A percentile compares a stretch with the other conserved stretches of the same genome.
Evolutionary conservation across 2,329 filamentous ascomycete species (phyloP).

Genomic region (Lachnellula hyalina): DNA sequence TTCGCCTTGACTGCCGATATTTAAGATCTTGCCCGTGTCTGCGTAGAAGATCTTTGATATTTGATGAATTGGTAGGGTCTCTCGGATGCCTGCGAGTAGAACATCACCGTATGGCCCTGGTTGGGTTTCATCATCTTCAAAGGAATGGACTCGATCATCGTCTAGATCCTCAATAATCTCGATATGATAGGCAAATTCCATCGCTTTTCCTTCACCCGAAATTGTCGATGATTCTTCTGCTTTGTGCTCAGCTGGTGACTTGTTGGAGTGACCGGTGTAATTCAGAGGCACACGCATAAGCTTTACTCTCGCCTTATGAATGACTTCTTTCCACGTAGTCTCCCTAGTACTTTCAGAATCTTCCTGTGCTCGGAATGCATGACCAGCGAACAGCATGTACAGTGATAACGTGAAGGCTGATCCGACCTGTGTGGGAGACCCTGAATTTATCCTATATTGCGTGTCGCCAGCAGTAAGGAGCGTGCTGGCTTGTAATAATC

Average conservation of each 20-base stretch:
- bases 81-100: conserved; percentile 56
- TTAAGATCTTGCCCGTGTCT: conserved; percentile 68
- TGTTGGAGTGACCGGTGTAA: neutral
- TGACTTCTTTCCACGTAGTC: conserved; percentile 88
- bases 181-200: conserved; percentile 65
- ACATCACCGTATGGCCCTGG: conserved; percentile 55
- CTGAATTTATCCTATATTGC: conserved; percentile 65
- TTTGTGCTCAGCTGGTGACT: conserved; percentile 13
- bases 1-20: conserved; percentile 62
- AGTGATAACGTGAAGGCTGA: conserved; percentile 80
- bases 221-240: conserved; percentile 36
- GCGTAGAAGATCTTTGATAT: conserved; percentile 75
- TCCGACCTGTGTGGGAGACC: conserved; percentile 70
- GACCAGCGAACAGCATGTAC: conserved; percentile 91
- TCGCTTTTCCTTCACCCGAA: conserved; percentile 21
- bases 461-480: conserved; percentile 83
- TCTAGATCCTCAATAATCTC: conserved; percentile 66
- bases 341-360: conserved; percentile 23
- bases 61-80: conserved; percentile 64
- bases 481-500: conserved; percentile 86
- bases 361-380: conserved; percentile 48
- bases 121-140: conserved; percentile 53
- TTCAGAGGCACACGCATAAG: conserved; percentile 39
- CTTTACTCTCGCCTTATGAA: conserved; percentile 85
- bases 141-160: conserved; percentile 62